Conservation (phyloP, 305 asterid genomes). For the Fraxinus velutina region DNA sequence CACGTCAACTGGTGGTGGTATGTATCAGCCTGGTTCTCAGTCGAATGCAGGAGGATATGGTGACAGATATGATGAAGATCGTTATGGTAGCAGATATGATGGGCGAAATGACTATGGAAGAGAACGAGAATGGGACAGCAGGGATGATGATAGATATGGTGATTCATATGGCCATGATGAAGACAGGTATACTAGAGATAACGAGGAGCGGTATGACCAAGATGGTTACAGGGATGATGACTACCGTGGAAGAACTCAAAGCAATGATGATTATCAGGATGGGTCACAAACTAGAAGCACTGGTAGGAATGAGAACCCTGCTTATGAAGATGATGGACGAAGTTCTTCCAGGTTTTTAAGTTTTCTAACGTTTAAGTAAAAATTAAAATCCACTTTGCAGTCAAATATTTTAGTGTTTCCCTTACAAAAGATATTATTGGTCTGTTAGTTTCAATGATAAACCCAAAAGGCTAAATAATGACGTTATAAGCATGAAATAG, state of each 20-base stretch:
- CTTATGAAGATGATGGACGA: constrained; percentile 78
- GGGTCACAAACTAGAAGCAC: constrained; percentile 78
- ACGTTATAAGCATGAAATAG: not conserved
- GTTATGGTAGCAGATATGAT: constrained; percentile 52
- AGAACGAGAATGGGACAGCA: constrained; percentile 54
- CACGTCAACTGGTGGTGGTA: constrained; percentile 54
- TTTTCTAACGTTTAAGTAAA: constrained; percentile 6
- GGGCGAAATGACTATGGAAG: constrained; percentile 58
- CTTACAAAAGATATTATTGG: not conserved
- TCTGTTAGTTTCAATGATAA: not conserved
- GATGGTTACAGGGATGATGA: constrained; percentile 69
- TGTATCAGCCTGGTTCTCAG: constrained; percentile 68
- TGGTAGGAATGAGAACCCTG: constrained; percentile 52
- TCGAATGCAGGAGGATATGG: constrained; percentile 57
- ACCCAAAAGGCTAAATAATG: not conserved
- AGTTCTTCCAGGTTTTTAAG: constrained; percentile 68
- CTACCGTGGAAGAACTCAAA: constrained; percentile 58
- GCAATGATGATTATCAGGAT: constrained; percentile 37
- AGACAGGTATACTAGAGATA: constrained; percentile 62
- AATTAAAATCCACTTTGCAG: constrained; percentile 3
- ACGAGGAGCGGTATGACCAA: constrained; percentile 60
- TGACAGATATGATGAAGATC: constrained; percentile 69
- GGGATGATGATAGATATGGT: constrained; percentile 55
- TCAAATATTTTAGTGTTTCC: not conserved
- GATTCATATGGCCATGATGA: constrained; percentile 68